Conservation (phyloP, 2,329 filamentous ascomycete genomes). For the Exophiala oligosperma region DNA sequence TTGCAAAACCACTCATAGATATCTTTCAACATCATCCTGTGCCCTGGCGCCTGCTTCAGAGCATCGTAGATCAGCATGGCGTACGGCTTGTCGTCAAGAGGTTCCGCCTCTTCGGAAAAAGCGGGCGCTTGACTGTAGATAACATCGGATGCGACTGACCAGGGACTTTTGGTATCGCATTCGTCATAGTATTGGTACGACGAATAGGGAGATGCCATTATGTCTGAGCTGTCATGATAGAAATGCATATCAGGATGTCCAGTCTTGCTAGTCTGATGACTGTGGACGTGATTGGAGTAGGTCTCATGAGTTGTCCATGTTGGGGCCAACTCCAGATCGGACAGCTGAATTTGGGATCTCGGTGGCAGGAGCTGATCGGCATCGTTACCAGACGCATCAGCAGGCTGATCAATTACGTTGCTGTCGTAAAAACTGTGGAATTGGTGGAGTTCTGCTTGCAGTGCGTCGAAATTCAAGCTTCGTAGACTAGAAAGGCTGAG, state of each 20-base stretch:
- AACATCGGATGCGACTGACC: conserved; percentile 19
- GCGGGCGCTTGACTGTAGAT: conserved; percentile 3
- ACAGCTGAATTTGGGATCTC: conserved; percentile 15
- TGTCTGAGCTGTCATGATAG: conserved; percentile 4
- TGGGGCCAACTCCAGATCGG: conserved; percentile 11
- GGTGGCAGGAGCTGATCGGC: neutral
- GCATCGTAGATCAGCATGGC: conserved; percentile 78
- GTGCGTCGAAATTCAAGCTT: neutral
- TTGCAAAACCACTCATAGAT: conserved; percentile 88
- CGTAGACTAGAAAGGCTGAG: conserved; percentile 10
- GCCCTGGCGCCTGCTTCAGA: conserved; percentile 64
- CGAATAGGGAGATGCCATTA: conserved; percentile 2
- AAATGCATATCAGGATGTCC: neutral
- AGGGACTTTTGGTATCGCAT: conserved; percentile 7
- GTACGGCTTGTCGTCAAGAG: conserved; percentile 64
- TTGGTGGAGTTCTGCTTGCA: conserved; percentile 1
- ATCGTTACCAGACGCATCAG: neutral
- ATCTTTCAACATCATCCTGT: conserved; percentile 76
- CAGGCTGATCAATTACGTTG: neutral
- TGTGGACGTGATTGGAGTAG: conserved; percentile 6
- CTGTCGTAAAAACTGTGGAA: neutral
- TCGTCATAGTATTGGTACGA: conserved; percentile 17
- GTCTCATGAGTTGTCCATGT: conserved; percentile 5
- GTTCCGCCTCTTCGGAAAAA: conserved; percentile 25
- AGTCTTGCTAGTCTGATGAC: neutral